Base-by-base conservation (phyloP, 148 eudicot species). In the Amaranthus hypochondriacus region DNA sequence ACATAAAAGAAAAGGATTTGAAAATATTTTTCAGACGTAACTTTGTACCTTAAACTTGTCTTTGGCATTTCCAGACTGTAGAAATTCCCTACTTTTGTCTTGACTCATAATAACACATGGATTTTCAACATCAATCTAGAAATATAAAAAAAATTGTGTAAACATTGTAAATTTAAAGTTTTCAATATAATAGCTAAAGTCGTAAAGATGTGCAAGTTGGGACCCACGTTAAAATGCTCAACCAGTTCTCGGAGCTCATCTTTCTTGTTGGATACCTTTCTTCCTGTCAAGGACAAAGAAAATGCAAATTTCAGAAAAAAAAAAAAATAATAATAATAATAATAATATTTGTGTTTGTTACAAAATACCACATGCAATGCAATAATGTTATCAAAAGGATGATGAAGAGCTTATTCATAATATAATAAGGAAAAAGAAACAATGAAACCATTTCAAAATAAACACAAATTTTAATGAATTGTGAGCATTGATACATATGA, bases 31-130 rank as follows among this genome's bases (percentile, higher is more conserved):
- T 44, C 18, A 51, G 48, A 15, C 68, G 1, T 14, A 70, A 12
- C 59, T 64, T 60, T 78, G 54, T 70, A 92, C 99, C 97, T 89
- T 92, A 78, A 96, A 92, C 82, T 92, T 96, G 81, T 96, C 99
- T 79, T 86, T 92, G 71, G 85, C 84, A 78, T 83, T 96, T 73
- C 99, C 99, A 1, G 97, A 92, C 87, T 96, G 97, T 75, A 96
- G 82, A 83, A 96, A 96, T 79, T 96, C 99, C 80, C 97, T 83
- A 82, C 99, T 96, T 87, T 96, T 96, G 78, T 96, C 99, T 88
- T 96, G 99, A 76, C 84, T 90, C 99, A 96, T 92, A 70, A 96
- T 86, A 48, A 92, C 96, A 77, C 99, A 96, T 68, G 99, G 99
- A 86, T 96, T 96, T 76, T 96, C 96, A 43, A 96, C 99, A 83